Percentiles rank a stretch among this genome's conserved stretches.
These are phyloP conservation scores for Dunaliella primolecta DNA, from an alignment of 139 green algal genomes.

Conservation along the genomic window DNA sequence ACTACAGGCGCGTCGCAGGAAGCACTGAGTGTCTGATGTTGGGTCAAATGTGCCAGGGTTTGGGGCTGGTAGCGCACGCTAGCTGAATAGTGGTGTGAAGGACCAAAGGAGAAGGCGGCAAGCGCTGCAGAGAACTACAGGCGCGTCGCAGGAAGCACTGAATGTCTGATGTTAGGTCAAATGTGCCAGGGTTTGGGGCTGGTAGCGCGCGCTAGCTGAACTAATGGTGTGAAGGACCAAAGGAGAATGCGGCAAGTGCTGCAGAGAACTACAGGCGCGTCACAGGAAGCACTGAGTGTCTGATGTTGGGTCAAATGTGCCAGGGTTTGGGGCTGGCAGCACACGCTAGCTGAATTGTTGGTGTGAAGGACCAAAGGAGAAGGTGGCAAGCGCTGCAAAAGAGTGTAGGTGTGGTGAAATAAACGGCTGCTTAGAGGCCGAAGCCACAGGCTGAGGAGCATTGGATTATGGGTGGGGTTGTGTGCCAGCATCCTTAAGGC, in stretches of 20 bases:
- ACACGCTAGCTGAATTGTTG: conserved; percentile 39
- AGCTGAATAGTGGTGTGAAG: conserved; percentile 44
- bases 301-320: too few relatives aligned
- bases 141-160: background rate
- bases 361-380: conserved; percentile 40
- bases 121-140: conserved; percentile 46
- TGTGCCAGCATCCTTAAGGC: too few relatives aligned
- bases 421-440: too few relatives aligned
- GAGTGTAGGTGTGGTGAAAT: conserved; percentile 29
- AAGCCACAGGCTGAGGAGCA: too few relatives aligned
- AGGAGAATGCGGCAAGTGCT: conserved; percentile 45
- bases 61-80: too few relatives aligned
- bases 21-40: background rate
- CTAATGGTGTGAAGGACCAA: conserved; percentile 44
- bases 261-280: conserved; percentile 42
- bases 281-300: background rate
- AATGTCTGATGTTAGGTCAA: too few relatives aligned
- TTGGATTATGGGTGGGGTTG: too few relatives aligned
- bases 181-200: too few relatives aligned
- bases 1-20: conserved; percentile 33
- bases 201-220: conserved; percentile 32
- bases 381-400: conserved; percentile 48
- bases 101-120: conserved; percentile 43
- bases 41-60: too few relatives aligned
- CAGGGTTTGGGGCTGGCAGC: too few relatives aligned